A percentile compares a stretch with the other conserved stretches of the same genome.
These are phyloP conservation scores for Pseudogymnoascus sp. DNA, from an alignment of 2,329 filamentous ascomycete species.

Conservation along the genomic window DNA sequence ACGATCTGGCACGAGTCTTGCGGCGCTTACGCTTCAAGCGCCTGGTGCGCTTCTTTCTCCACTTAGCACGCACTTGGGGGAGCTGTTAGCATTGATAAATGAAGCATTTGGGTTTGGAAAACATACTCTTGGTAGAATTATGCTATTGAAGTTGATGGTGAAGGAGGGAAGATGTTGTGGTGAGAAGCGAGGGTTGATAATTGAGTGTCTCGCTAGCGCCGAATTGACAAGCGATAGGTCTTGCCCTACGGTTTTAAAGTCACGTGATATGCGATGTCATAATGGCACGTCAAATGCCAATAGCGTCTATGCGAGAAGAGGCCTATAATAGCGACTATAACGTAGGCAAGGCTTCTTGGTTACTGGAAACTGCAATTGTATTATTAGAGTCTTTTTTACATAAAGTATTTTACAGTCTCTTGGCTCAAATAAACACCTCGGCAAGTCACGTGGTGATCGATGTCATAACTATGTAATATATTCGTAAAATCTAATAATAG, in stretches of 20 bases:
- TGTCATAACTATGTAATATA: neutral
- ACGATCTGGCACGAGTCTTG: conserved; percentile 99
- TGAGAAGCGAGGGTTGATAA: conserved; percentile 8
- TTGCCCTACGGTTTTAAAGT: neutral
- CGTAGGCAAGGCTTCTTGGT: neutral
- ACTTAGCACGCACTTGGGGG: conserved; percentile 80
- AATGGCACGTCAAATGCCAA: neutral
- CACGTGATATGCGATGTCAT: neutral
- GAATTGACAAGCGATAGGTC: conserved; percentile 10
- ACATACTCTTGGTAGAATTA: conserved; percentile 39
- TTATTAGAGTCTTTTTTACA: neutral
- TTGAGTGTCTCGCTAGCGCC: conserved; percentile 10
- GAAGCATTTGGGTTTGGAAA: conserved; percentile 11
- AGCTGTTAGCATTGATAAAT: conserved; percentile 30
- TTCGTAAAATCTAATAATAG: neutral
- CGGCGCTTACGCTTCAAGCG: conserved; percentile 99
- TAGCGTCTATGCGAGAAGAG: neutral
- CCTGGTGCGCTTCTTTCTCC: conserved; percentile 99
- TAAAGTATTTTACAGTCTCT: neutral
- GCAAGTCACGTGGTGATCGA: neutral
- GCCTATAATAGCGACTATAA: neutral
- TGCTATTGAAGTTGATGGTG: conserved; percentile 35
- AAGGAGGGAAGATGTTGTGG: conserved; percentile 23
- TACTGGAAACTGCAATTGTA: neutral
- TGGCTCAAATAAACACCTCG: neutral